Percentiles rank a stretch among this genome's conserved stretches.
These are phyloP conservation scores for Eucalyptus curtisii DNA, from an alignment of 345 rosid species.

Conservation along the genomic window DNA sequence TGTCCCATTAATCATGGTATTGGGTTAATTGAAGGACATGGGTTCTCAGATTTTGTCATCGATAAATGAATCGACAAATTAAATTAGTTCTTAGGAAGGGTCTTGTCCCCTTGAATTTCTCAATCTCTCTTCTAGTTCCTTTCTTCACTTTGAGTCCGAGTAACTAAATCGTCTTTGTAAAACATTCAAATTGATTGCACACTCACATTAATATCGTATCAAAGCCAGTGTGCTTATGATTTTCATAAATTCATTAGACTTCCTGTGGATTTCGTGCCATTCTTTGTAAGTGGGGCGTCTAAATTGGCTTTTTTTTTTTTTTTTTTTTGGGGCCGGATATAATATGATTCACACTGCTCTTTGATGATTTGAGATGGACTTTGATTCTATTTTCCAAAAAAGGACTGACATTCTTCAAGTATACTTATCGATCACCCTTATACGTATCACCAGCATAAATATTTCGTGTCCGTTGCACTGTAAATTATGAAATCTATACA, in stretches of 20 bases:
- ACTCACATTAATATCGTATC: neutral
- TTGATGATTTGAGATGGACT: neutral
- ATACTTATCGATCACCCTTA: neutral
- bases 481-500: neutral
- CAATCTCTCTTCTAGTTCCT: neutral
- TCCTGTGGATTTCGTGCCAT: neutral
- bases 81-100: neutral
- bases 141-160: neutral
- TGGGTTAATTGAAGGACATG: neutral
- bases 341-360: neutral
- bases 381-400: neutral
- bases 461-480: neutral
- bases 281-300: neutral
- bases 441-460: neutral
- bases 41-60: neutral
- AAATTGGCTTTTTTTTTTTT: neutral
- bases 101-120: neutral
- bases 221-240: neutral
- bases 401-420: neutral
- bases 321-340: neutral
- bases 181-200: neutral
- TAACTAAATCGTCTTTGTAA: neutral
- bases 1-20: neutral
- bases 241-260: neutral
- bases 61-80: neutral